Conservation (phyloP, 2,329 filamentous ascomycete species). For the Pseudogymnoascus sp. region DNA sequence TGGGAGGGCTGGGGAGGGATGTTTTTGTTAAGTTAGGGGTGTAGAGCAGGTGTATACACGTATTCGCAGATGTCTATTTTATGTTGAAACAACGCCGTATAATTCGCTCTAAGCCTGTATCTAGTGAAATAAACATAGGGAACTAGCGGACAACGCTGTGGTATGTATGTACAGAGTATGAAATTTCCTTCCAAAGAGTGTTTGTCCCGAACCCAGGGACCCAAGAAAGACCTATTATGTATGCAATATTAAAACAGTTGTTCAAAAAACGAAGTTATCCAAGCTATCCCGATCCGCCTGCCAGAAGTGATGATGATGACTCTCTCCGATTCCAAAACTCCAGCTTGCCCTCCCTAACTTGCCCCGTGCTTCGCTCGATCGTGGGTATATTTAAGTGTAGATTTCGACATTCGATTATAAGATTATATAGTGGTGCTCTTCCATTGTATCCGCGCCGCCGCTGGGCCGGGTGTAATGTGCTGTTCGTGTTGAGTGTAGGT, state of each 20-base stretch:
- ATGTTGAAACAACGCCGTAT: neutral
- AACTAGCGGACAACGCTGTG: neutral
- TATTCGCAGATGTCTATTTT: neutral
- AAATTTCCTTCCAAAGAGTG: neutral
- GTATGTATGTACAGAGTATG: neutral
- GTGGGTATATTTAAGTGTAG: slow-evolving; percentile 6
- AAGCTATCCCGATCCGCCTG: neutral
- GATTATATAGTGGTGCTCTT: neutral
- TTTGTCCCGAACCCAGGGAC: neutral
- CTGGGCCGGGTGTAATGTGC: neutral
- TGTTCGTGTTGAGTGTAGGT: neutral
- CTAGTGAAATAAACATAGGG: neutral
- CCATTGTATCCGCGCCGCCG: neutral
- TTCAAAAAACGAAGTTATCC: neutral
- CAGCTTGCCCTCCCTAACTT: slow-evolving; percentile 1
- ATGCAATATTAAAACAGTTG: neutral
- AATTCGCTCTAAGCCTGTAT: neutral
- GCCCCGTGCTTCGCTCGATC: slow-evolving; percentile 1
- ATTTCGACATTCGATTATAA: slow-evolving; percentile 7
- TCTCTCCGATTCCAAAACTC: neutral
- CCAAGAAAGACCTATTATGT: neutral
- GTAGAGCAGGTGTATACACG: neutral
- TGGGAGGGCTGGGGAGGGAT: neutral
- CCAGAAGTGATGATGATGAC: slow-evolving; percentile 1
- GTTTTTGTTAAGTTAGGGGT: neutral